phyloP scores from a whole-genome alignment of 345 rosid genomes.

The Odontarrhena argentea region DNA sequence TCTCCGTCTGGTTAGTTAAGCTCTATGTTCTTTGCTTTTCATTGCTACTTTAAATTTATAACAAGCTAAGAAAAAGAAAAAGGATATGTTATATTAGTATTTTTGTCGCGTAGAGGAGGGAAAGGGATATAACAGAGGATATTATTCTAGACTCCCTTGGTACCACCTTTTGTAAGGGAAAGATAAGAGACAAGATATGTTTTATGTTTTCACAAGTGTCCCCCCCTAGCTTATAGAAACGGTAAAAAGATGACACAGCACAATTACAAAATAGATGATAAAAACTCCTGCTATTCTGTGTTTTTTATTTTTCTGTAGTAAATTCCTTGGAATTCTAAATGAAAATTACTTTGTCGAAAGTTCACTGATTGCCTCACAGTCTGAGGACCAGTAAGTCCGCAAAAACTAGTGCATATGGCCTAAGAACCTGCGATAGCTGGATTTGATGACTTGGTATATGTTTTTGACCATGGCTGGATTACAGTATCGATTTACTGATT shows the following conservation, averaged over 20 bases:
- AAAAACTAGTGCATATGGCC: background rate
- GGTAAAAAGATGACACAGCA: background rate
- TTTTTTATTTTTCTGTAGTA: background rate
- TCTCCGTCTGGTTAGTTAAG: slow-evolving; percentile 85
- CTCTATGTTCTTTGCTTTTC: slow-evolving; percentile 23
- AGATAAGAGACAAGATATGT: background rate
- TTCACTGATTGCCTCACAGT: background rate
- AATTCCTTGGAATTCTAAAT: background rate
- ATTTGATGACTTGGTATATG: slow-evolving; percentile 3
- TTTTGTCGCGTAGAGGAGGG: background rate
- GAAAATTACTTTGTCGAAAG: background rate
- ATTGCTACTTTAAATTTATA: slow-evolving; percentile 5
- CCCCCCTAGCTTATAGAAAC: background rate
- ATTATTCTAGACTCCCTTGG: background rate
- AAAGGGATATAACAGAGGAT: slow-evolving; percentile 5
- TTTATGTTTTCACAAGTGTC: background rate
- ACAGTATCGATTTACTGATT: background rate
- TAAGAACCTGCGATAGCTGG: slow-evolving; percentile 25
- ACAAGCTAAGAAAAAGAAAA: background rate
- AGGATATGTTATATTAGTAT: background rate
- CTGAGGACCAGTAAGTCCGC: background rate
- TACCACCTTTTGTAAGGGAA: background rate
- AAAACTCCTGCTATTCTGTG: background rate
- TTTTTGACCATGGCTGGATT: slow-evolving; percentile 14
- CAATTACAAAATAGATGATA: background rate